Evolutionary conservation across 371 early-diverging fungal genomes (phyloP), one percentile per base, ranked within the genome.

Genomic region (Phascolomyces articulosus): DNA sequence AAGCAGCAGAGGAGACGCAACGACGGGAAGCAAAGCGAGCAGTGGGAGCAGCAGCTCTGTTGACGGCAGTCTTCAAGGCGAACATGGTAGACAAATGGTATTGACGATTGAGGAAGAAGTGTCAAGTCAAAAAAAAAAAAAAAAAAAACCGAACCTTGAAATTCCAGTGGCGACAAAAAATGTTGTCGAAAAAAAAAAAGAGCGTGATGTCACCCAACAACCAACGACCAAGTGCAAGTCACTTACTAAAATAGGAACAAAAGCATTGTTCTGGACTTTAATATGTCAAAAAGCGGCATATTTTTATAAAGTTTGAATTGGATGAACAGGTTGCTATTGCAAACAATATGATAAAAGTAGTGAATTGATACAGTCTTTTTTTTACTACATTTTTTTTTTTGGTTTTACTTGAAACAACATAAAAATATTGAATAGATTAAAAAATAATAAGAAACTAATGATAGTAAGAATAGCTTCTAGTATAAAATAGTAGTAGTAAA

Each of bases 21-120:
- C 82, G 74, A 44, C 82, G 82, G 69, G 79, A 72, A 58, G 78
- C 82, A 59, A 81, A 69, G 38, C 82, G 79, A 48, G 77, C 73
- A 41, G 82, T 78, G 59, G 82, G 82, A 49, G 78, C 55, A 59
- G 64, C 77, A 62, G 76, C 77, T 75, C 78, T 81, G 70, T 73
- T 75, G 65, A 70, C 74, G 53, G 82, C 77, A 67, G 82, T 78
- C 69, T 74, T 78, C 70, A 81, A 77, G 72, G 75, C 73, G 58
- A 81, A 81, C 82, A 81, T 81, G 60, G 8, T 44, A 16, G 15
- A n/a, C n/a, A n/a, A 4, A 44, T 38, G 27, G 57, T 31, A 29
- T 27, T 38, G 57, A 57, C 23, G 27, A 57, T 40, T 29, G 55
- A 15, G 24, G 23, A 23, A 24, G 26, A 24, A 23, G 26, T 51